These are phyloP conservation scores for Agaricus bisporus DNA, from an alignment of 768 basidiomycete genomes.

Conservation along the genomic window DNA sequence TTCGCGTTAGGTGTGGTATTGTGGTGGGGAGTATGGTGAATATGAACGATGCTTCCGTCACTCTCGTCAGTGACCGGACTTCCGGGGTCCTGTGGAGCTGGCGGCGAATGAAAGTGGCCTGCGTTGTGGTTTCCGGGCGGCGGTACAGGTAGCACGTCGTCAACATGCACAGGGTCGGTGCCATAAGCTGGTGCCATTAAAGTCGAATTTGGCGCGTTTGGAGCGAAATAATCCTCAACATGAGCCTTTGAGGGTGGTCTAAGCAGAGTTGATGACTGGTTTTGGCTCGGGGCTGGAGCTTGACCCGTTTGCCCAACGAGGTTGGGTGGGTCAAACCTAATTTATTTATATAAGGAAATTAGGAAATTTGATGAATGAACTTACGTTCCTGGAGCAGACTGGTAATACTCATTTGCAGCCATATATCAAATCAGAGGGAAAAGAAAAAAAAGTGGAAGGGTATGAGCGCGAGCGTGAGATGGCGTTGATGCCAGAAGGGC, in stretches of 20 bases:
- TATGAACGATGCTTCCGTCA: constrained; percentile 2
- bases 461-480: neutral
- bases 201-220: neutral
- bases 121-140: neutral
- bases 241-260: neutral
- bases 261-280: neutral
- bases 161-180: neutral
- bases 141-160: neutral
- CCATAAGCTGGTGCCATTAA: neutral
- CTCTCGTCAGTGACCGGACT: constrained; percentile 3
- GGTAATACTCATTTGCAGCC: constrained; percentile 3
- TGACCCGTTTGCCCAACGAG: neutral
- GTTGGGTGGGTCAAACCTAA: neutral
- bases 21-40: neutral
- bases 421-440: neutral
- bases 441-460: neutral
- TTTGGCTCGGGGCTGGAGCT: neutral
- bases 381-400: constrained; percentile 3
- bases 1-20: neutral
- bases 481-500: neutral
- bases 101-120: neutral
- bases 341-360: neutral
- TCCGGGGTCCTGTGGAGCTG: neutral
- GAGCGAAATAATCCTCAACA: neutral
- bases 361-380: neutral